Evolutionary conservation across 306 rosid genomes (phyloP).

Genomic region (Ammopiptanthus mongolicus): DNA sequence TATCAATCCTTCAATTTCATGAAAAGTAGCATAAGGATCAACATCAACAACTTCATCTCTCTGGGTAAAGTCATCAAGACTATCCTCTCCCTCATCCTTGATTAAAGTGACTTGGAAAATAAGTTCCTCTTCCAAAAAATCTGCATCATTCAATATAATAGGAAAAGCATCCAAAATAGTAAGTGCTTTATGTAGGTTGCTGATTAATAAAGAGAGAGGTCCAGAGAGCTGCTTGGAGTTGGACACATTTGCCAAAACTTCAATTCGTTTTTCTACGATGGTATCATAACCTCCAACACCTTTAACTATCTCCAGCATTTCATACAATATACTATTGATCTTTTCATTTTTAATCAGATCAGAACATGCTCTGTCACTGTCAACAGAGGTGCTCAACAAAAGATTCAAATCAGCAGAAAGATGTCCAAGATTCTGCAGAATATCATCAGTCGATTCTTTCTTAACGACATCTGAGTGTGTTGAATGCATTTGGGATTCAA

Average conservation of each 20-base stretch:
- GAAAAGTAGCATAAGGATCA: no score
- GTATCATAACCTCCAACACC: slow-evolving; percentile 27
- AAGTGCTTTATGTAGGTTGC: no score
- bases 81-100: no score
- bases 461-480: neutral
- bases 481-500: no score
- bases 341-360: slow-evolving; percentile 49
- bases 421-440: slow-evolving; percentile 67
- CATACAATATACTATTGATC: slow-evolving; percentile 41
- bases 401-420: slow-evolving; percentile 46
- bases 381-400: slow-evolving; percentile 20
- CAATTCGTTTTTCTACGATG: slow-evolving; percentile 69
- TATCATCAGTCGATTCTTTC: slow-evolving; percentile 57
- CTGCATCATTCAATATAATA: no score
- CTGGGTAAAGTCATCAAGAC: no score
- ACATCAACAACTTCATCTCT: no score
- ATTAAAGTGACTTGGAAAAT: no score
- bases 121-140: no score
- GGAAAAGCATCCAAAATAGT: no score
- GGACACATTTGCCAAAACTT: slow-evolving; percentile 66
- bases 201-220: slow-evolving; percentile 49
- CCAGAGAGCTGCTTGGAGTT: slow-evolving; percentile 40
- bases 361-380: slow-evolving; percentile 28
- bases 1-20: slow-evolving; percentile 61
- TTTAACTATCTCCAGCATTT: slow-evolving; percentile 38